Percentiles rank a stretch among this genome's conserved stretches.
Conservation (phyloP, 495 filamentous ascomycete species). For the Tuber umbilicatum region DNA sequence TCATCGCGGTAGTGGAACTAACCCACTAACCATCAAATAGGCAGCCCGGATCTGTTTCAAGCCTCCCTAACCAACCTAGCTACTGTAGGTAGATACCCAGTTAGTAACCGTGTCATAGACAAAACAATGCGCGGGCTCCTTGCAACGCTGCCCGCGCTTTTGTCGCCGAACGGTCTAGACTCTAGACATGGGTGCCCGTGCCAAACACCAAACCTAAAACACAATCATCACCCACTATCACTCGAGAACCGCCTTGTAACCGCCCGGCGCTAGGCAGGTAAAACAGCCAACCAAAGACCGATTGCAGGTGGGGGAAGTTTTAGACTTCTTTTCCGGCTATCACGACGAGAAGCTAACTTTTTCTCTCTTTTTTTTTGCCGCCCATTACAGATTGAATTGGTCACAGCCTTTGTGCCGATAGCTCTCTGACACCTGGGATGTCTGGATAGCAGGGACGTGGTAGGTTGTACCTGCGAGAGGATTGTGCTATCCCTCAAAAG, state of each 20-base stretch:
- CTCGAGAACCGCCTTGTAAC: background rate
- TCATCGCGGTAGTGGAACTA: background rate
- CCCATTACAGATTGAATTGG: background rate
- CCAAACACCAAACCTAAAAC: background rate
- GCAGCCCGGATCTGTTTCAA: background rate
- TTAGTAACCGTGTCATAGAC: too few relatives aligned
- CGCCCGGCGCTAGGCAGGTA: background rate
- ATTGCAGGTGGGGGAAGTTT: background rate
- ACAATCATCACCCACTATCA: background rate
- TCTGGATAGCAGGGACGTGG: background rate
- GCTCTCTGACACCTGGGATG: background rate
- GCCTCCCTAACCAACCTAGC: background rate
- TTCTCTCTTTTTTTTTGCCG: background rate
- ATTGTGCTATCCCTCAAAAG: background rate
- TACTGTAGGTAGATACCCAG: background rate
- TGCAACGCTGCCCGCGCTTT: background rate
- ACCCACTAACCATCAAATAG: background rate
- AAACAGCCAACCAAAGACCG: background rate
- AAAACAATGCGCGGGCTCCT: background rate
- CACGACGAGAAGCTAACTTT: background rate
- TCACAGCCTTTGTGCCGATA: background rate
- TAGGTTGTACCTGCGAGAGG: background rate
- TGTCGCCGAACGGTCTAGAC: background rate
- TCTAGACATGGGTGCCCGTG: background rate
- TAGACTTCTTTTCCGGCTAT: background rate